Percentiles rank a stretch among this genome's conserved stretches.
phyloP scores from a whole-genome alignment of 1,284 basidiomycete genomes.

The Fomitiporia mediterranea region DNA sequence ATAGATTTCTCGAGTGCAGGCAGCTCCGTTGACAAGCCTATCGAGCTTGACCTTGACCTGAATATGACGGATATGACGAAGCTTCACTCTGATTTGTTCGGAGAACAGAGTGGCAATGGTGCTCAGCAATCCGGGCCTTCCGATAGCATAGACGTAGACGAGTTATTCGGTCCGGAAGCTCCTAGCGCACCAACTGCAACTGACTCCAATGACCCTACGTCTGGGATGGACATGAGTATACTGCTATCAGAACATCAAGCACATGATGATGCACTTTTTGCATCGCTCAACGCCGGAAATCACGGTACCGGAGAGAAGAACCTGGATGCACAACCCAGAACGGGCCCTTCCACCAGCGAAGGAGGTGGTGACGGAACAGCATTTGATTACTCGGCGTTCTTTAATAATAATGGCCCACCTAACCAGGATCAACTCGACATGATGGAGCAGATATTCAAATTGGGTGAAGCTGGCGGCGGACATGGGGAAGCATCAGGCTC shows the following conservation, averaged over 20 bases:
- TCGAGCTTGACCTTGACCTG: conserved; percentile 73
- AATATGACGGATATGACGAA: conserved; percentile 50
- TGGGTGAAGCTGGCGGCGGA: neutral
- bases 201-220: neutral
- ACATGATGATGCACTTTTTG: conserved; percentile 18
- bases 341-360: neutral
- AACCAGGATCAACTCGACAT: conserved; percentile 9
- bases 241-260: conserved; percentile 23
- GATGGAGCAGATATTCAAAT: conserved; percentile 1
- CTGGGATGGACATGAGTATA: conserved; percentile 27
- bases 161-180: conserved; percentile 42
- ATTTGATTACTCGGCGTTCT: conserved; percentile 14
- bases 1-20: conserved; percentile 37
- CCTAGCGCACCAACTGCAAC: neutral
- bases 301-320: neutral
- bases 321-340: conserved; percentile 3
- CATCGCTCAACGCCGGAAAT: conserved; percentile 10
- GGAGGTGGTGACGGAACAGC: neutral
- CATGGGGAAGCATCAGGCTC: neutral
- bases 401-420: conserved; percentile 1
- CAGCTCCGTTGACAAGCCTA: conserved; percentile 70
- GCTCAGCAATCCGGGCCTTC: neutral
- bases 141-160: conserved; percentile 28
- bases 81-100: conserved; percentile 37
- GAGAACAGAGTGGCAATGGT: conserved; percentile 30